A percentile compares a stretch with the other conserved stretches of the same genome.
phyloP scores from a whole-genome alignment of 169 alveolate species.

The Cryptosporidium tyzzeri region DNA sequence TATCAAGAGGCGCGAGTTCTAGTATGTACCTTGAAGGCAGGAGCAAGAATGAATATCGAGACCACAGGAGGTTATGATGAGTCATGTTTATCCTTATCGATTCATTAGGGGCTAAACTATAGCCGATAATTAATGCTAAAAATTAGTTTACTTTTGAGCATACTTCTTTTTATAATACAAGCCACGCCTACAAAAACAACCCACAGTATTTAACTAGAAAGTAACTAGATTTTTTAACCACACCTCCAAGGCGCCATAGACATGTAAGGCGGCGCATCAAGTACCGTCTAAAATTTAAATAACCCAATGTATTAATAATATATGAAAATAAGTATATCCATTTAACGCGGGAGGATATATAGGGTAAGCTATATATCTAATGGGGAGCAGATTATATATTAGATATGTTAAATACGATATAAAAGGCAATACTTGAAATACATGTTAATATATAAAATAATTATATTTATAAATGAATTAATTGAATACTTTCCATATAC shows the following conservation, averaged over 20 bases:
- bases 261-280: not conserved
- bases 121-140: not conserved
- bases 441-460: not conserved
- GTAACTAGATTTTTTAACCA: not conserved
- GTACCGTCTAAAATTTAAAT: conserved; percentile 17
- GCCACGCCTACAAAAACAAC: not conserved
- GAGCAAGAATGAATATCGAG: conserved; percentile 15
- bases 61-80: not conserved
- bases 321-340: not conserved
- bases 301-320: not conserved
- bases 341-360: conserved; percentile 2
- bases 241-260: conserved; percentile 16
- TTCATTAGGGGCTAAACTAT: not conserved
- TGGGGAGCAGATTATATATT: conserved; percentile 6
- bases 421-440: not conserved
- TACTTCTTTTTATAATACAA: too few relatives aligned
- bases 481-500: not conserved
- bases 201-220: not conserved
- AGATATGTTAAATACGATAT: conserved; percentile 4
- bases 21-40: not conserved
- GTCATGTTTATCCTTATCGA: not conserved
- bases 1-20: not conserved
- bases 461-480: not conserved
- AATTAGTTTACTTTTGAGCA: not conserved
- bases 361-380: conserved; percentile 23